These are phyloP conservation scores for Kodamaea nitidulidarum DNA, from an alignment of 805 yeast species.

Conservation along the genomic window DNA sequence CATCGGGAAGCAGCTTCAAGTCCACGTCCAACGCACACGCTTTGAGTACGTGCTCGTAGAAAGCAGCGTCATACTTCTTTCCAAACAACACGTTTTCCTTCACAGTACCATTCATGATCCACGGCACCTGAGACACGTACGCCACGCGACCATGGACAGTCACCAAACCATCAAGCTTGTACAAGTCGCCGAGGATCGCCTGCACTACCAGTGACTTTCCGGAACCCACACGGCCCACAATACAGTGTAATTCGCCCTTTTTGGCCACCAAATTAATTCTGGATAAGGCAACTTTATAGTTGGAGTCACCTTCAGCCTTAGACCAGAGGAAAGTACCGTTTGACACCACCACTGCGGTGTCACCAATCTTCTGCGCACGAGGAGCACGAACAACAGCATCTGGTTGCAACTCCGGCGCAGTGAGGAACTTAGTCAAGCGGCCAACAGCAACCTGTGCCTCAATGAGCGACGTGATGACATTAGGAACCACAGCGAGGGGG, in stretches of 20 bases:
- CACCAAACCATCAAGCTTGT: slow-evolving; percentile 70
- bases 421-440: slow-evolving; percentile 71
- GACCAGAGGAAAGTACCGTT: slow-evolving; percentile 78
- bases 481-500: slow-evolving; percentile 91
- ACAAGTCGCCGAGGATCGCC: slow-evolving; percentile 77
- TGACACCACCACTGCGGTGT: slow-evolving; percentile 57
- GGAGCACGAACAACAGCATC: slow-evolving; percentile 62
- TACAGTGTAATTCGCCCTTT: slow-evolving; percentile 77
- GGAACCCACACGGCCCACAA: slow-evolving; percentile 86
- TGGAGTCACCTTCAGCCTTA: slow-evolving; percentile 53
- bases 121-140: slow-evolving; percentile 88
- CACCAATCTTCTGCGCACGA: slow-evolving; percentile 54
- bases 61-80: slow-evolving; percentile 71
- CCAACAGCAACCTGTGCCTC: slow-evolving; percentile 83
- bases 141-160: slow-evolving; percentile 74
- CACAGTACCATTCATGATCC: slow-evolving; percentile 96
- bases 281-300: slow-evolving; percentile 61
- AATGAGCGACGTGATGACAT: slow-evolving; percentile 77
- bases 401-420: slow-evolving; percentile 75
- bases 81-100: slow-evolving; percentile 91
- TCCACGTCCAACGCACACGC: slow-evolving; percentile 89
- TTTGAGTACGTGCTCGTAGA: slow-evolving; percentile 72
- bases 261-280: slow-evolving; percentile 59
- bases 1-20: slow-evolving; percentile 75
- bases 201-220: slow-evolving; percentile 85